phyloP scores from a whole-genome alignment of 805 yeast species.

The Barnettozyma pratensis region DNA sequence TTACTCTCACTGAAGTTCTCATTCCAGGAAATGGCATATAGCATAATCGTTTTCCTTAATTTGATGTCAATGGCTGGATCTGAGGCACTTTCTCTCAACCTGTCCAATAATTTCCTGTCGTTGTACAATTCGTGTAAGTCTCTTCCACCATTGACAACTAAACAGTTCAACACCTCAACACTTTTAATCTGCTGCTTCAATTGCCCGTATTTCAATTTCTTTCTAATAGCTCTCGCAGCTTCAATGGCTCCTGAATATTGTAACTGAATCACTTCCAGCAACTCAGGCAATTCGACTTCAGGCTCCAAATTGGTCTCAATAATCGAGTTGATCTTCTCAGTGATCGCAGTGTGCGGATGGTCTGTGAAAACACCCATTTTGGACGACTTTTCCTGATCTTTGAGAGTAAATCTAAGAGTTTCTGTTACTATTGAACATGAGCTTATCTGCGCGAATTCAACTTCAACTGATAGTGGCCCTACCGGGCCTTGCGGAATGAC shows the following conservation, averaged over 20 bases:
- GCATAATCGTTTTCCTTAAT: constrained; percentile 43
- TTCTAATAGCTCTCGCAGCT: constrained; percentile 87
- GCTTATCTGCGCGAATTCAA: no score
- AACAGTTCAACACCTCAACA: constrained; percentile 51
- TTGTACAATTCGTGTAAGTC: constrained; percentile 41
- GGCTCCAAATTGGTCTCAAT: constrained; percentile 28
- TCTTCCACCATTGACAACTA: constrained; percentile 52
- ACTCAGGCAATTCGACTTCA: constrained; percentile 30
- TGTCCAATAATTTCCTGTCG: constrained; percentile 63
- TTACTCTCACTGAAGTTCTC: constrained; percentile 44
- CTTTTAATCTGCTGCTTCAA: constrained; percentile 61
- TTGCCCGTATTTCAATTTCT: constrained; percentile 81
- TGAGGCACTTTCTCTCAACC: constrained; percentile 47
- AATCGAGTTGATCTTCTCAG: constrained; percentile 55
- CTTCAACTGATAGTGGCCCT: neutral
- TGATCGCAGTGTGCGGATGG: constrained; percentile 66
- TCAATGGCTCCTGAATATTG: constrained; percentile 47
- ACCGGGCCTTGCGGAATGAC: neutral
- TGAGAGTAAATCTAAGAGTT: no score
- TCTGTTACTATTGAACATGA: no score
- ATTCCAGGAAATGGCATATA: constrained; percentile 65
- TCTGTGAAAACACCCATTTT: constrained; percentile 51
- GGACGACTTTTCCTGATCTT: no score
- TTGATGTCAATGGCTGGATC: constrained; percentile 38
- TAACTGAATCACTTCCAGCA: constrained; percentile 30